Base-by-base conservation (phyloP, 2,329 filamentous ascomycete species). In the Apiospora koreana region DNA sequence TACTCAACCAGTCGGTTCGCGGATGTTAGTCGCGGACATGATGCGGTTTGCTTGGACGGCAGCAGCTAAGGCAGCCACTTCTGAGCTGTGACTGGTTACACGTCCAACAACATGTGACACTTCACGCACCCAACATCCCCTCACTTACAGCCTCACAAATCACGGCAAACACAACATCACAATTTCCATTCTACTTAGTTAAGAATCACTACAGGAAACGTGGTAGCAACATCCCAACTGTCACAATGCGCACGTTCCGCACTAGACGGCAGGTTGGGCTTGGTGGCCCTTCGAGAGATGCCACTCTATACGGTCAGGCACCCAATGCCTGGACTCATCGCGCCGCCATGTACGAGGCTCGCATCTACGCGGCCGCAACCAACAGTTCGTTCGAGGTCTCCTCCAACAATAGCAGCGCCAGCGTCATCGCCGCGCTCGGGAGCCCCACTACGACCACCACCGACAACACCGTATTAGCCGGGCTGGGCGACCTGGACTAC, bases 401-500 rank as follows among this genome's bases (percentile, higher is more conserved):
- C 28, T 6, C 18, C 50, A 62, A 7, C 50, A 54, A 5, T 14
- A 38, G 8, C 31, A 62, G 5, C 50, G 35, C 21, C 16, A 58
- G 7, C 28, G 18, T 10, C n/a, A 10, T 9, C 6, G 45, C 12
- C 1, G 46, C 1, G 14, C 16, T 16, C 28, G 8, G 23, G 23
- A 25, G 8, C 3, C 12, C 48, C 48, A 28, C 12, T 9, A 21
- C 16, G 25, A 58, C 6, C 16, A 21, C 4, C 28, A 58, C 7
- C 46, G 12, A 6, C 50, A 18, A 28, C 14, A 8, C 50, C 9
- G 35, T 35, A 3, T 2, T 4, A 21, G 66, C 73, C 18, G 73
- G 71, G 9, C 25, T 75, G 14, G 74, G 74, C n/a, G 43, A 28
- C 10, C 72, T 76, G 25, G 72, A 68, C 28, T 25, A 38, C 42